Conservation (phyloP, 1,139 yeast genomes). For the Debaryomyces robertsiae region DNA sequence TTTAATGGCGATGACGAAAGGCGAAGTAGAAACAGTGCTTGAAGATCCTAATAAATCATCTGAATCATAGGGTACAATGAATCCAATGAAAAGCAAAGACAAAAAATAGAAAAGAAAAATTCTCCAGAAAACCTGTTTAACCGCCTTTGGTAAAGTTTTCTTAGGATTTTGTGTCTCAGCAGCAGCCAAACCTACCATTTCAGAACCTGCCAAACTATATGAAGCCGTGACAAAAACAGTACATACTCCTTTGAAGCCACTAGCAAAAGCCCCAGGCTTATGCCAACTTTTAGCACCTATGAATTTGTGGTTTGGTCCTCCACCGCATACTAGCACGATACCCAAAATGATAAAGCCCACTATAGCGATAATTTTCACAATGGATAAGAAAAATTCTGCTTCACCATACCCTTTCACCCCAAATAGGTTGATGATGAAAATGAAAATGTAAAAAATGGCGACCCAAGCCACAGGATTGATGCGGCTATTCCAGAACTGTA, state of each 20-base stretch:
- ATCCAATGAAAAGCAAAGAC: conserved; percentile 41
- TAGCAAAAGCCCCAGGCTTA: conserved; percentile 55
- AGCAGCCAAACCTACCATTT: conserved; percentile 51
- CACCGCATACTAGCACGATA: conserved; percentile 64
- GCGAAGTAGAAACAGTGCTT: conserved; percentile 45
- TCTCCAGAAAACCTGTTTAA: conserved; percentile 49
- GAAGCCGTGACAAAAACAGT: conserved; percentile 47
- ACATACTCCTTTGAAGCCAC: conserved; percentile 48
- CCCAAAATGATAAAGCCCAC: conserved; percentile 67
- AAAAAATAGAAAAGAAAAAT: conserved; percentile 43
- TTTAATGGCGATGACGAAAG: conserved; percentile 60
- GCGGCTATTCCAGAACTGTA: conserved; percentile 60
- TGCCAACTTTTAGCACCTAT: conserved; percentile 66
- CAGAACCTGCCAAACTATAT: conserved; percentile 47
- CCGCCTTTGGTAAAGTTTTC: conserved; percentile 42
- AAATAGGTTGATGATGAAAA: conserved; percentile 59
- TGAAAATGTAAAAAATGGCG: conserved; percentile 61
- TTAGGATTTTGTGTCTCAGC: conserved; percentile 40
- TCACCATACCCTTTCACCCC: conserved; percentile 79
- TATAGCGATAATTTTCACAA: conserved; percentile 62
- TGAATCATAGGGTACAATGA: conserved; percentile 39
- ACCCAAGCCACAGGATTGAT: conserved; percentile 68
- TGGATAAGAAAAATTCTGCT: conserved; percentile 65
- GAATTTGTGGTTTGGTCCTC: conserved; percentile 63
- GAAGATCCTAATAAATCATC: conserved; percentile 35